Base-by-base conservation (phyloP, 202 grass and related monocot genomes). In the Carex sylvatica region DNA sequence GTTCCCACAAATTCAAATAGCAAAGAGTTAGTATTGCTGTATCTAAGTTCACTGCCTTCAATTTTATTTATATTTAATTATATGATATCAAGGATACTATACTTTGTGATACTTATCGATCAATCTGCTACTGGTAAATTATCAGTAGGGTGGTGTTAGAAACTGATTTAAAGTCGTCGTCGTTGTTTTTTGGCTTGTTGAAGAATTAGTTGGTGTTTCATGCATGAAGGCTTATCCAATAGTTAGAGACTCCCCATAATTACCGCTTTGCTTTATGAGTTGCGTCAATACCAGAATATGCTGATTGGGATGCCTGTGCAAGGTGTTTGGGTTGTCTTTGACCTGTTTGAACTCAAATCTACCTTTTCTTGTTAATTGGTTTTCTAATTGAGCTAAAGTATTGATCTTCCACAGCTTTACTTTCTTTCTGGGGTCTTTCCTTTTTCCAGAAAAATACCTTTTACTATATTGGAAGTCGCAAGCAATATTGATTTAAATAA, bases 1-100 rank as follows among this genome's bases (percentile, higher is more conserved):
- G 83, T 98, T 61, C 95, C 95, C 6, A 95, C 87, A 63, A 93
- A 91, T 85, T 98, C 95, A 15, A 87, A 85, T 65, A 95, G 92
- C 19, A 72, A 95, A 90, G 95, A 98, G 92, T 98, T 91, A 58
- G 92, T 88, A 46, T 87, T 52, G 47, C 51, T 55, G 26, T 31
- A 54, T 56, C 26, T 4, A 60, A 60, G 18, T 66, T 35, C 28
- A 60, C 26, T 47, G 71, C 11, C 47, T 78, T 55, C 26, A 56
- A 56, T 76, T 76, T 28, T 75, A 13, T 53, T 75, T 72, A 46
- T 35, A 68, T 71, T 20, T 71, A 47, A 46, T n/a, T 12, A 71
- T 19, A 19, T 22, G 38, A 71, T 14, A 22, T 71, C 36, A 71
- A 74, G 70, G 47, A 74, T 53, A 31, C 46, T 74, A 46, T 71